Conservation (phyloP, 2,329 filamentous ascomycete genomes). For the Paecilomyces niveus region DNA sequence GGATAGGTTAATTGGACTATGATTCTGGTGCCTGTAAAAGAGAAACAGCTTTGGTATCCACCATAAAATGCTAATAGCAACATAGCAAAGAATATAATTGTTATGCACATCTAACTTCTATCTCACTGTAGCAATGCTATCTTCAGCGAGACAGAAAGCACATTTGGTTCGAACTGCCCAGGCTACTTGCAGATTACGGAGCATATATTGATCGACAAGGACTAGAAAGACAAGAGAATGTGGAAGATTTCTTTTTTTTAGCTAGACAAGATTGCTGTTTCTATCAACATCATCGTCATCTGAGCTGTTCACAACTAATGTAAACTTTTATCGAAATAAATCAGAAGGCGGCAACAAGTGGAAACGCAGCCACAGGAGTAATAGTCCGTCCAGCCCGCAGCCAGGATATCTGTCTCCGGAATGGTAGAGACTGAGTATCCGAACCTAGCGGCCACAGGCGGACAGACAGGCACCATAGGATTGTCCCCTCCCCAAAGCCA, state of each 20-base stretch:
- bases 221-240: neutral
- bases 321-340: neutral
- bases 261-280: neutral
- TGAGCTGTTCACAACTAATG: neutral
- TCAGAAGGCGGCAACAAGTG: neutral
- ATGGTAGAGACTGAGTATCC: neutral
- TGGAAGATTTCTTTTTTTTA: neutral
- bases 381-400: neutral
- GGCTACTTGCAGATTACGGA: neutral
- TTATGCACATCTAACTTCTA: too few species aligned
- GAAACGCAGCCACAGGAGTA: neutral
- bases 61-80: too few species aligned
- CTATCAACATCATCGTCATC: neutral
- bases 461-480: neutral
- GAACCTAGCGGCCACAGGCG: neutral
- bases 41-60: too few species aligned
- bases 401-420: neutral
- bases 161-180: too few species aligned
- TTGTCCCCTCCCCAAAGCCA: neutral
- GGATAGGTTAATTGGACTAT: too few species aligned
- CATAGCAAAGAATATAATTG: too few species aligned
- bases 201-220: neutral
- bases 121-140: too few species aligned
- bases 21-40: too few species aligned
- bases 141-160: too few species aligned